Conservation (phyloP, 2,329 filamentous ascomycete species). For the Pseudonectria foliicola region DNA sequence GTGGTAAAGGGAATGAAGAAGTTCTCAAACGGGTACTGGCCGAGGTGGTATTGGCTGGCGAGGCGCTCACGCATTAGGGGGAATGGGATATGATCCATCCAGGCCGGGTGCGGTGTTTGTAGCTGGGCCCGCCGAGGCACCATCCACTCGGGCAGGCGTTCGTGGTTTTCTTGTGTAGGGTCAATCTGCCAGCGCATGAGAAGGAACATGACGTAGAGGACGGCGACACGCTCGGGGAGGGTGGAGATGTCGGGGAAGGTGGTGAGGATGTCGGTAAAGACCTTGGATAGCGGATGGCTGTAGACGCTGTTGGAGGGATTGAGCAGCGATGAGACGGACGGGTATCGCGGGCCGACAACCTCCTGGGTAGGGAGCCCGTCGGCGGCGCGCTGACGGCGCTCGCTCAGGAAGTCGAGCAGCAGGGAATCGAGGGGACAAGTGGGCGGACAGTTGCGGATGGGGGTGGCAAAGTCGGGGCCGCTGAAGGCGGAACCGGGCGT, state of each 20-base stretch:
- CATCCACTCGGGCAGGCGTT: constrained; percentile 67
- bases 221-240: constrained; percentile 76
- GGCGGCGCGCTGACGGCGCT: constrained; percentile 57
- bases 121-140: constrained; percentile 61
- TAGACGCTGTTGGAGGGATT: constrained; percentile 57
- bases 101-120: constrained; percentile 62
- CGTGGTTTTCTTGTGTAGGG: constrained; percentile 72
- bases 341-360: constrained; percentile 70
- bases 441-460: constrained; percentile 54
- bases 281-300: constrained; percentile 72
- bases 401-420: constrained; percentile 70
- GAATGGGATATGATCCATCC: constrained; percentile 79
- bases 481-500: constrained; percentile 11
- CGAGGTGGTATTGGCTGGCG: constrained; percentile 39
- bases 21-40: constrained; percentile 61
- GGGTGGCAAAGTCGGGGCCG: constrained; percentile 17
- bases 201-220: constrained; percentile 81
- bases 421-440: constrained; percentile 74
- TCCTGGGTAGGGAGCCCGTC: constrained; percentile 58
- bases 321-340: constrained; percentile 70
- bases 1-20: constrained; percentile 80
- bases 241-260: constrained; percentile 74
- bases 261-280: constrained; percentile 77
- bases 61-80: constrained; percentile 67
- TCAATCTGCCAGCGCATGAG: constrained; percentile 80